phyloP scores from a whole-genome alignment of 1,139 yeast genomes.

The Wickerhamomyces sp. region DNA sequence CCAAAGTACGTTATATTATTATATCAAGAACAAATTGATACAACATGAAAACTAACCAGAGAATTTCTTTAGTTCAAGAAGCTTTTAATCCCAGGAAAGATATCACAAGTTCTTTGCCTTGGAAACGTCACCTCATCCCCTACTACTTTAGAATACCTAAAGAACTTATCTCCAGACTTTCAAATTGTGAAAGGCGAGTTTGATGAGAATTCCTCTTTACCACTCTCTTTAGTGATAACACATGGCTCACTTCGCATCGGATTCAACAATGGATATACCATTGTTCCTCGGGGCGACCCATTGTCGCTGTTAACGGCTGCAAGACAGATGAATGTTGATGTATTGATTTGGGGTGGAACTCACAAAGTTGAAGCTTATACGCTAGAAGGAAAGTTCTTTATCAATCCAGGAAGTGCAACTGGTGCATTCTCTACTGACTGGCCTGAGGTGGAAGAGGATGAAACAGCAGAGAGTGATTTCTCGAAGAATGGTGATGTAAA shows the following conservation, averaged over 20 bases:
- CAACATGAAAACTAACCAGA: slow-evolving; percentile 5
- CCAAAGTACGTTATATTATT: slow-evolving; percentile 24
- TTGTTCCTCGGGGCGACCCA: slow-evolving; percentile 86
- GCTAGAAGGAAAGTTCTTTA: slow-evolving; percentile 84
- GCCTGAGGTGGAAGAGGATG: slow-evolving; percentile 35
- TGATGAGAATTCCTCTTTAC: slow-evolving; percentile 43
- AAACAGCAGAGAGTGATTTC: neutral
- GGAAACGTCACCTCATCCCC: slow-evolving; percentile 80
- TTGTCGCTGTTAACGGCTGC: slow-evolving; percentile 78
- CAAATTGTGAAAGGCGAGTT: slow-evolving; percentile 80
- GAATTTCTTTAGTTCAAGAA: slow-evolving; percentile 31
- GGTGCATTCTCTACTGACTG: slow-evolving; percentile 74
- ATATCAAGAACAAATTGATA: neutral
- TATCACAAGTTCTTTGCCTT: slow-evolving; percentile 76
- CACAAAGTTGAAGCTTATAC: slow-evolving; percentile 92
- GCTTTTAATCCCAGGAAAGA: slow-evolving; percentile 74
- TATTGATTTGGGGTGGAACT: slow-evolving; percentile 94
- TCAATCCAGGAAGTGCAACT: slow-evolving; percentile 95
- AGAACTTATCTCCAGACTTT: slow-evolving; percentile 65
- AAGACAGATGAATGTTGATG: slow-evolving; percentile 87
- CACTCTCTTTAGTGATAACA: slow-evolving; percentile 60
- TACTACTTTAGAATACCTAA: slow-evolving; percentile 59
- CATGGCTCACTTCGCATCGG: slow-evolving; percentile 79
- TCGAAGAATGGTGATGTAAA: slow-evolving; percentile 27
- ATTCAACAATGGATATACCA: slow-evolving; percentile 76